Percentiles rank a stretch among this genome's conserved stretches.
These are phyloP conservation scores for Trichomonas tenax DNA, from an alignment of 208 protist genomes.

Conservation along the genomic window DNA sequence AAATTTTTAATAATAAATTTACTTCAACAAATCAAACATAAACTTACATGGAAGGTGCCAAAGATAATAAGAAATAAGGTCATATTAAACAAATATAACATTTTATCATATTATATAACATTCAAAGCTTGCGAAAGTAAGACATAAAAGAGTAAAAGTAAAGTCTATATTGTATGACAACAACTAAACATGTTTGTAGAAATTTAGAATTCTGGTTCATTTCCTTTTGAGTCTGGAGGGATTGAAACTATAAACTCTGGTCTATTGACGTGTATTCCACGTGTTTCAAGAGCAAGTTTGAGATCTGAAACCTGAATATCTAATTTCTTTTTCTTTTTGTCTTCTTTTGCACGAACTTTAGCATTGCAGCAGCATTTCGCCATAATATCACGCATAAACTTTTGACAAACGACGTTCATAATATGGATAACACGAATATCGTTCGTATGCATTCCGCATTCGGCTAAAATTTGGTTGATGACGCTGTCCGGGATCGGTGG, in stretches of 20 bases:
- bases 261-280: background rate
- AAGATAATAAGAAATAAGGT: too few species aligned
- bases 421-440: background rate
- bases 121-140: too few species aligned
- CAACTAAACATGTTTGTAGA: too few species aligned
- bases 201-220: background rate
- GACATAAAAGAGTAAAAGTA: too few species aligned
- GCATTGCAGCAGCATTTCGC: background rate
- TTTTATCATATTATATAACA: too few species aligned
- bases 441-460: background rate
- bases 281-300: background rate
- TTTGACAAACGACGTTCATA: background rate
- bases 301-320: constrained; percentile 20
- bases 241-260: constrained; percentile 19
- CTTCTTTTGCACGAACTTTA: background rate
- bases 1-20: too few species aligned
- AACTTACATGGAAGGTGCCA: too few species aligned
- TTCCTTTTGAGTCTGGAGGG: background rate
- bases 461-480: background rate
- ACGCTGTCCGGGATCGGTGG: background rate
- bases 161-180: too few species aligned
- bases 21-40: too few species aligned
- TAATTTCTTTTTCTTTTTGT: background rate
- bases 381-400: background rate
- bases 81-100: too few species aligned